phyloP scores from a whole-genome alignment of 2,329 filamentous ascomycete genomes.

The Neocatenulostroma microsporum region DNA sequence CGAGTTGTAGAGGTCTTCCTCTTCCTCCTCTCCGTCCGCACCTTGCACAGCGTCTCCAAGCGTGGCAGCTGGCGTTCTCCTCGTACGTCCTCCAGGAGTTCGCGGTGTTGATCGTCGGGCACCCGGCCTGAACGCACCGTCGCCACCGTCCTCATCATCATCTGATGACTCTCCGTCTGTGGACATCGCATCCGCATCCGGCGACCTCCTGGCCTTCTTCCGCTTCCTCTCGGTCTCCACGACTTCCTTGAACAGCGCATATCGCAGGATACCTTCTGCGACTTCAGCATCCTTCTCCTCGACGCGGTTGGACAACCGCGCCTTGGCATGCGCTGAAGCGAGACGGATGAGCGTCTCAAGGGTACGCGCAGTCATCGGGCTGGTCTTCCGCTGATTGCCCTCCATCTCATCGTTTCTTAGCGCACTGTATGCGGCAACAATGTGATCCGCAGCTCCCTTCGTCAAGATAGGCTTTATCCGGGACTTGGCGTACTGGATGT shows the following conservation, averaged over 20 bases:
- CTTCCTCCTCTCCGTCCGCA: conserved; percentile 41
- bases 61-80: conserved; percentile 10
- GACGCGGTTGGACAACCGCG: conserved; percentile 76
- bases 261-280: conserved; percentile 82
- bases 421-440: conserved; percentile 82
- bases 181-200: conserved; percentile 47
- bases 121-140: conserved; percentile 20
- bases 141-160: conserved; percentile 50
- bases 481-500: conserved; percentile 95
- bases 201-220: conserved; percentile 62
- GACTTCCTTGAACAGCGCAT: conserved; percentile 95
- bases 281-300: conserved; percentile 82
- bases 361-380: conserved; percentile 92
- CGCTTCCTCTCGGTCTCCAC: conserved; percentile 69
- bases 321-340: conserved; percentile 90
- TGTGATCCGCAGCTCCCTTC: conserved; percentile 84
- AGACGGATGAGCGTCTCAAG: conserved; percentile 97
- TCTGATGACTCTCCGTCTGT: conserved; percentile 50
- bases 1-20: conserved; percentile 48
- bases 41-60: conserved; percentile 15
- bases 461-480: conserved; percentile 84
- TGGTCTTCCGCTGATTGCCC: conserved; percentile 86
- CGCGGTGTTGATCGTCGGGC: conserved; percentile 18
- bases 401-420: conserved; percentile 94
- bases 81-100: conserved; percentile 19